Evolutionary conservation across 768 basidiomycete species (phyloP).

Genomic region (Suillus hirtellus): DNA sequence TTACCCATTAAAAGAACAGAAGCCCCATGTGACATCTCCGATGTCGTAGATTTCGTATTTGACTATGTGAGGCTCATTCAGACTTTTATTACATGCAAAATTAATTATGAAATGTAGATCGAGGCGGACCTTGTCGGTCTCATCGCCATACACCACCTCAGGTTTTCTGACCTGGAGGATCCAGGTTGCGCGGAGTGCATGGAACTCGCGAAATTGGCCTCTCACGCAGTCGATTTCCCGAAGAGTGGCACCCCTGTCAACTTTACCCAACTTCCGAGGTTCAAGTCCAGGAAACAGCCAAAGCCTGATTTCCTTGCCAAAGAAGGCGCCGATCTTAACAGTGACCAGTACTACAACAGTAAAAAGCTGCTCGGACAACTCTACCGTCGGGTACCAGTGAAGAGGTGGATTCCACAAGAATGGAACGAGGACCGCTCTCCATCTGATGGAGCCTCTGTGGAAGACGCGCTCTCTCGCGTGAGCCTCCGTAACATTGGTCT

Average conservation of each 20-base stretch:
- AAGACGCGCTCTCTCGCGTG: constrained; percentile 24
- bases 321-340: constrained; percentile 34
- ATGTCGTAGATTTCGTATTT: constrained; percentile 49
- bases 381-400: constrained; percentile 44
- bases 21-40: constrained; percentile 37
- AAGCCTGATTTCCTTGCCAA: constrained; percentile 48
- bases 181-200: constrained; percentile 39
- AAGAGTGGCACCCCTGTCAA: constrained; percentile 46
- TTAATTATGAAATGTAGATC: constrained; percentile 24
- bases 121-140: constrained; percentile 41
- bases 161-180: constrained; percentile 42
- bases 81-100: background rate
- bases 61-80: constrained; percentile 38
- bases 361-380: constrained; percentile 43
- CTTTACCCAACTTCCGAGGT: constrained; percentile 35
- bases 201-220: constrained; percentile 43
- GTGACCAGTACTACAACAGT: constrained; percentile 40
- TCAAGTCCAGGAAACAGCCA: constrained; percentile 15
- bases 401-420: constrained; percentile 31
- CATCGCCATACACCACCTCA: constrained; percentile 44
- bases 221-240: constrained; percentile 49
- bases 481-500: constrained; percentile 36
- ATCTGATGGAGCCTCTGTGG: constrained; percentile 29
- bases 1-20: constrained; percentile 35
- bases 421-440: constrained; percentile 22